Conservation (phyloP, 2,329 filamentous ascomycete species). For the Lasiodiplodia theobromae region DNA sequence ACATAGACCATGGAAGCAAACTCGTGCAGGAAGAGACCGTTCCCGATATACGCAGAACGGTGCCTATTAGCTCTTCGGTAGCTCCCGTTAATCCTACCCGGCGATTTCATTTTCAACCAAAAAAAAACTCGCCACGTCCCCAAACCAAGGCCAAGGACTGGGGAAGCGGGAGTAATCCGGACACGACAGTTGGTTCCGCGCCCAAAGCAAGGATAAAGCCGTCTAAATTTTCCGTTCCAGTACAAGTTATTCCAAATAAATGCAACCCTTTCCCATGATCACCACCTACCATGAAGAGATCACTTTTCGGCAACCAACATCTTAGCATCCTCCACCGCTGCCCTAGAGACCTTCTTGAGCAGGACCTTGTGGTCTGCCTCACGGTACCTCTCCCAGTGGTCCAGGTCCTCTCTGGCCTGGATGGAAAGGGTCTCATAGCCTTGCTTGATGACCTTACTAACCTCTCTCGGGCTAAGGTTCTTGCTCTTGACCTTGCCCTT, state of each 20-base stretch:
- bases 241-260: background rate
- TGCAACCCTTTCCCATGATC: background rate
- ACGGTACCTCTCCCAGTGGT: constrained; percentile 83
- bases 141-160: background rate
- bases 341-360: constrained; percentile 85
- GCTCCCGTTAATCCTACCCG: too few relatives aligned
- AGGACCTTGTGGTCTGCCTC: constrained; percentile 85
- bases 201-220: background rate
- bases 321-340: constrained; percentile 75
- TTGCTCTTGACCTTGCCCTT: constrained; percentile 62
- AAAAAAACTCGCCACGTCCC: background rate
- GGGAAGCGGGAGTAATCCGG: too few relatives aligned
- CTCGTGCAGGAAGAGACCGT: too few relatives aligned
- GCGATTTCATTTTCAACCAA: background rate
- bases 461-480: constrained; percentile 81
- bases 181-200: background rate
- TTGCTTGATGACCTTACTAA: constrained; percentile 91
- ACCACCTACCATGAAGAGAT: background rate
- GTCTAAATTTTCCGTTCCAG: constrained; percentile 7
- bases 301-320: constrained; percentile 48
- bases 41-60: too few relatives aligned
- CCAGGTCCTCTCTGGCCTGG: constrained; percentile 83
- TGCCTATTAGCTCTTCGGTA: too few relatives aligned
- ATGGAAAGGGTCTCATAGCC: constrained; percentile 96
- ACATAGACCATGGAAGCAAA: too few relatives aligned